These are phyloP conservation scores for Bipolaris zeicola DNA, from an alignment of 2,329 filamentous ascomycete species.

Conservation along the genomic window DNA sequence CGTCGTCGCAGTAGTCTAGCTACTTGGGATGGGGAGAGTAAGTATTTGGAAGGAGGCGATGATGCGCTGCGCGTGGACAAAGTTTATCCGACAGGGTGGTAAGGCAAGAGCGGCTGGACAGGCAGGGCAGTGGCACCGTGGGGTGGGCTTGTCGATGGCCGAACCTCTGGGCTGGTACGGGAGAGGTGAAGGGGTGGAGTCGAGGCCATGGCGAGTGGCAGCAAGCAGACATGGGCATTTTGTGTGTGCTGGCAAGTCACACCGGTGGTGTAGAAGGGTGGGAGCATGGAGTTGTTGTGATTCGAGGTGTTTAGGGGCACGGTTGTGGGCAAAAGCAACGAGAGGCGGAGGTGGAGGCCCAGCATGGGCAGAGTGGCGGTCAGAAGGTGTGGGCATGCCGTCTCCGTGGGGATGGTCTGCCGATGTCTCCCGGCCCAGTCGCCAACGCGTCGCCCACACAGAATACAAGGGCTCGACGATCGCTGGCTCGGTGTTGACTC, in stretches of 20 bases:
- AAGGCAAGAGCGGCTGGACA: slow-evolving; percentile 8
- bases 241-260: slow-evolving; percentile 11
- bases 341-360: not conserved
- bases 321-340: not conserved
- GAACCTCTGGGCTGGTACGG: slow-evolving; percentile 19
- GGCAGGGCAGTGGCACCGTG: slow-evolving; percentile 14
- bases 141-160: slow-evolving; percentile 10
- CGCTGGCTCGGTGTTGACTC: not conserved
- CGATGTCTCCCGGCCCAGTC: slow-evolving; percentile 20
- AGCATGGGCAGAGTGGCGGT: slow-evolving; percentile 3
- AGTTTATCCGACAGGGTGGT: slow-evolving; percentile 15
- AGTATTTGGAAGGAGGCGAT: no score
- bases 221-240: slow-evolving; percentile 1
- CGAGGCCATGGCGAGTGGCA: slow-evolving; percentile 4
- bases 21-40: no score
- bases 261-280: slow-evolving; percentile 8
- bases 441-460: slow-evolving; percentile 2
- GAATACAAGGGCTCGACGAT: slow-evolving; percentile 7
- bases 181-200: slow-evolving; percentile 2
- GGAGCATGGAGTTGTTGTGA: not conserved
- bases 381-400: slow-evolving; percentile 1
- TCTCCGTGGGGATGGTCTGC: slow-evolving; percentile 13
- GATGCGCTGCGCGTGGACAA: slow-evolving; percentile 1
- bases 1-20: no score
- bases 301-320: not conserved